Conservation (phyloP, 2,329 filamentous ascomycete species). For the Penicillium sp. region DNA sequence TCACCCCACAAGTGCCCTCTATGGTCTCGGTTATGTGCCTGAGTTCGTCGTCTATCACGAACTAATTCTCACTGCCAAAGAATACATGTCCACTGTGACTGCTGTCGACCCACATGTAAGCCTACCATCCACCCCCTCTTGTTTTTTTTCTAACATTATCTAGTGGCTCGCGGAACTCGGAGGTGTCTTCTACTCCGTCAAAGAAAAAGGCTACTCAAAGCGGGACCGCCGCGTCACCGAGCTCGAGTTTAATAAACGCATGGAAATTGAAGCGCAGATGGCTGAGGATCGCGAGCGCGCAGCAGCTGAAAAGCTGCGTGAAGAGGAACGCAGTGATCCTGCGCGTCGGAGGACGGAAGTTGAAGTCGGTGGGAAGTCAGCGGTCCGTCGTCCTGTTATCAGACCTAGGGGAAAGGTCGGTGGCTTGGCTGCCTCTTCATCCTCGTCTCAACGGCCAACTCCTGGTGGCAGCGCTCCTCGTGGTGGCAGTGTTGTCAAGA, state of each 20-base stretch:
- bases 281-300: conserved; percentile 72
- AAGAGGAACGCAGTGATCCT: conserved; percentile 39
- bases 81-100: conserved; percentile 98
- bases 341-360: conserved; percentile 38
- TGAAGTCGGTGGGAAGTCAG: conserved; percentile 35
- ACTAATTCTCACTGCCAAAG: conserved; percentile 91
- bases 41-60: conserved; percentile 99
- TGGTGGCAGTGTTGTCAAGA: conserved; percentile 43
- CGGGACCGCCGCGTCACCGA: conserved; percentile 85
- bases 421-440: conserved; percentile 32
- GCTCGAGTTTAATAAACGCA: conserved; percentile 86
- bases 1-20: conserved; percentile 90
- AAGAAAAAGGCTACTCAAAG: conserved; percentile 93
- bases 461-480: background rate
- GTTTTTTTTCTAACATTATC: conserved; percentile 1
- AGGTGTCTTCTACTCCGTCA: conserved; percentile 95
- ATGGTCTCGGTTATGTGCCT: conserved; percentile 88
- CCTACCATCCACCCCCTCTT: conserved; percentile 1
- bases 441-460: conserved; percentile 25
- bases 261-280: conserved; percentile 94
- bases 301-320: conserved; percentile 42
- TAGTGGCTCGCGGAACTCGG: conserved; percentile 92
- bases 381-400: conserved; percentile 37
- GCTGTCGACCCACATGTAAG: conserved; percentile 81
- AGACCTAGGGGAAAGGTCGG: conserved; percentile 31